A percentile compares a stretch with the other conserved stretches of the same genome.
Evolutionary conservation across 139 green algal genomes (phyloP).

Genomic region (Tetradesmus lagerheimii): DNA sequence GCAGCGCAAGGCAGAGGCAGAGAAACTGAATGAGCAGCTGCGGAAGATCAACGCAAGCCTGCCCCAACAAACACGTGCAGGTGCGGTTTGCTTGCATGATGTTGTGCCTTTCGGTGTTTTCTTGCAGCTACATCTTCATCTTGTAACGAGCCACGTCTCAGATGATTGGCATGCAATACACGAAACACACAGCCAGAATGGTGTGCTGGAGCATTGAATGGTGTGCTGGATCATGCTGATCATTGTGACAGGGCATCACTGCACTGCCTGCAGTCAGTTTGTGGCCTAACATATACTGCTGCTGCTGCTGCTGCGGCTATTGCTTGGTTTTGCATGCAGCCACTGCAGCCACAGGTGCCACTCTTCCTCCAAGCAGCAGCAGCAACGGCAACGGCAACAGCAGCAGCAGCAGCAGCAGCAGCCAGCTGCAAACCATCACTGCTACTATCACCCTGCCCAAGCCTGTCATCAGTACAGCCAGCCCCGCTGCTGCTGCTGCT

Average conservation of each 20-base stretch:
- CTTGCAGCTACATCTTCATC: too few relatives aligned
- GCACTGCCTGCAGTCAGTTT: too few relatives aligned
- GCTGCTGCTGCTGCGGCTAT: not conserved
- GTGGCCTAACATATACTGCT: not conserved
- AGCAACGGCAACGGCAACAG: not conserved
- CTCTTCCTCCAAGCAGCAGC: slow-evolving; percentile 23
- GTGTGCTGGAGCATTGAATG: too few relatives aligned
- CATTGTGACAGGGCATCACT: too few relatives aligned
- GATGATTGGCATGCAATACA: too few relatives aligned
- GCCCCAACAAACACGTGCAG: slow-evolving; percentile 84
- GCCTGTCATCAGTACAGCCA: not conserved
- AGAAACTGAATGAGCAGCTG: slow-evolving; percentile 92
- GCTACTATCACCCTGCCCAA: not conserved
- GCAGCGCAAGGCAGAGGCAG: too few relatives aligned
- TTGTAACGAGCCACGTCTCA: too few relatives aligned
- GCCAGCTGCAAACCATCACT: not conserved
- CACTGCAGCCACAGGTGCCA: slow-evolving; percentile 53
- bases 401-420: not conserved
- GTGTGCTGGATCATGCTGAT: too few relatives aligned
- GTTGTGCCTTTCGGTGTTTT: too few relatives aligned
- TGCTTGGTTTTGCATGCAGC: slow-evolving; percentile 45
- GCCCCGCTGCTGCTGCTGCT: slow-evolving; percentile 20
- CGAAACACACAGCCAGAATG: too few relatives aligned
- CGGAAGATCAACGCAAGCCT: slow-evolving; percentile 92
- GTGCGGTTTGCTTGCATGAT: too few relatives aligned